Evolutionary conservation across 2,329 filamentous ascomycete species (phyloP).

Genomic region (Pseudogymnoascus sp.): DNA sequence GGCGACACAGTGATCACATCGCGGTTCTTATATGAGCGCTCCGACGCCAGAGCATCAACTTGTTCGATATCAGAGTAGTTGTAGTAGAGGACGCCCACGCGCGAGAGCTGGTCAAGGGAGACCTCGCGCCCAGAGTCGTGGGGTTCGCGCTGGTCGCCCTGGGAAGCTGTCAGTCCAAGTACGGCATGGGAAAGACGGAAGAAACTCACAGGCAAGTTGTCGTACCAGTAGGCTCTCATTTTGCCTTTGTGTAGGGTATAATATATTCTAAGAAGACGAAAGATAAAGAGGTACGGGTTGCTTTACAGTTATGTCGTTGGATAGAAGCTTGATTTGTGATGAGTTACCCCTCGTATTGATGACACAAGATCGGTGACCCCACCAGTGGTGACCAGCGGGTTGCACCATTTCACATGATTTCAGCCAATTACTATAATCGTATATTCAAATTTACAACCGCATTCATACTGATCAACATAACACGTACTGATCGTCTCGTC

Average conservation of each 20-base stretch:
- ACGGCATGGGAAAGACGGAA: conserved; percentile 2
- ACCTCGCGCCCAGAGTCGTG: conserved; percentile 77
- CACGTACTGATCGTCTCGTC: not conserved
- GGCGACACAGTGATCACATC: conserved; percentile 89
- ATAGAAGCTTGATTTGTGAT: not conserved
- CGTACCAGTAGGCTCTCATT: conserved; percentile 66
- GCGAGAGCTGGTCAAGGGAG: conserved; percentile 53
- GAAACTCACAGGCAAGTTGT: conserved; percentile 49
- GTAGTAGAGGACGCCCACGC: conserved; percentile 74
- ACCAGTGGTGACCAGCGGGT: conserved; percentile 7
- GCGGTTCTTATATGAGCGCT: conserved; percentile 84
- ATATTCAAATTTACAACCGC: conserved; percentile 8
- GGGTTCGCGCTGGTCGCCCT: conserved; percentile 88
- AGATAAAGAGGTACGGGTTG: not conserved
- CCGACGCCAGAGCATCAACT: conserved; percentile 64
- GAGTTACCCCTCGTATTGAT: conserved; percentile 1
- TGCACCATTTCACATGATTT: conserved; percentile 12
- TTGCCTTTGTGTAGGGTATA: conserved; percentile 21
- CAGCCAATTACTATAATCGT: not conserved
- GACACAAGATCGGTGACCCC: not conserved
- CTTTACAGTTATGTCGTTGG: conserved; percentile 7
- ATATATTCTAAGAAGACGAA: not conserved
- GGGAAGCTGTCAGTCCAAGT: conserved; percentile 18
- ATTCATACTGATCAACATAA: conserved; percentile 4
- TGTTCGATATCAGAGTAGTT: conserved; percentile 52